Evolutionary conservation across 345 rosid genomes (phyloP).

Genomic region (Cardamine occulta): DNA sequence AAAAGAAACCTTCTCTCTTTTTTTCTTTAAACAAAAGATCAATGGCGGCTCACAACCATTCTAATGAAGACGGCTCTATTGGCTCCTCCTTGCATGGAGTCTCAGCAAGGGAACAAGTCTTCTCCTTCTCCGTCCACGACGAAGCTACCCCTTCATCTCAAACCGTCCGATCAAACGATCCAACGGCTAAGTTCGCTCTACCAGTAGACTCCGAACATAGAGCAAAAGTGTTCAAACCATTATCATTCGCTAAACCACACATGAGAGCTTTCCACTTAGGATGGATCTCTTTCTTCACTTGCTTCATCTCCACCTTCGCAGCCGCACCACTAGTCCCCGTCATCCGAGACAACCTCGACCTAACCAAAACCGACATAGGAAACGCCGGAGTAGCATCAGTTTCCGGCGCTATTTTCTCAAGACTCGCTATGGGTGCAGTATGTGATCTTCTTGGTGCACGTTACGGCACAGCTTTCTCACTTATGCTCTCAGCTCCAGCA

Average conservation of each 20-base stretch:
- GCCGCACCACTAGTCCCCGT: conserved; percentile 86
- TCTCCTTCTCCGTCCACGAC: conserved; percentile 52
- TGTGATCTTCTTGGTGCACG: conserved; percentile 84
- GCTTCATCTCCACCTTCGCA: conserved; percentile 86
- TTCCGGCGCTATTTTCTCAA: conserved; percentile 77
- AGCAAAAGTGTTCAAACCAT: conserved; percentile 63
- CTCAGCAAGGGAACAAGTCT: conserved; percentile 63
- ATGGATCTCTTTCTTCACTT: conserved; percentile 89
- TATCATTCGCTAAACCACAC: conserved; percentile 79
- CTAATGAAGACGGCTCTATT: conserved; percentile 42
- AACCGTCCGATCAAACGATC: conserved; percentile 33
- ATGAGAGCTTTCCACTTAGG: conserved; percentile 88
- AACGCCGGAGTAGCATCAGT: conserved; percentile 91
- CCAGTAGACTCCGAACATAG: conserved; percentile 88
- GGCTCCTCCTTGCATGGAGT: conserved; percentile 75
- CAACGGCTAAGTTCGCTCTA: conserved; percentile 60
- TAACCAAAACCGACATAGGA: conserved; percentile 67
- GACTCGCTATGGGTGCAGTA: conserved; percentile 82
- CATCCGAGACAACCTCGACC: conserved; percentile 77
- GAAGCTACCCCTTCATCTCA: conserved; percentile 14
- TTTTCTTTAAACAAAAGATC: conserved; percentile 8
- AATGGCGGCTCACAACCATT: conserved; percentile 51
- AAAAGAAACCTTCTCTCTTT: conserved; percentile 6
- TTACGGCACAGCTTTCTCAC: conserved; percentile 72
- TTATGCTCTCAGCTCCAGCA: conserved; percentile 74